phyloP scores from a whole-genome alignment of 345 rosid species.

The Microthlaspi erraticum region DNA sequence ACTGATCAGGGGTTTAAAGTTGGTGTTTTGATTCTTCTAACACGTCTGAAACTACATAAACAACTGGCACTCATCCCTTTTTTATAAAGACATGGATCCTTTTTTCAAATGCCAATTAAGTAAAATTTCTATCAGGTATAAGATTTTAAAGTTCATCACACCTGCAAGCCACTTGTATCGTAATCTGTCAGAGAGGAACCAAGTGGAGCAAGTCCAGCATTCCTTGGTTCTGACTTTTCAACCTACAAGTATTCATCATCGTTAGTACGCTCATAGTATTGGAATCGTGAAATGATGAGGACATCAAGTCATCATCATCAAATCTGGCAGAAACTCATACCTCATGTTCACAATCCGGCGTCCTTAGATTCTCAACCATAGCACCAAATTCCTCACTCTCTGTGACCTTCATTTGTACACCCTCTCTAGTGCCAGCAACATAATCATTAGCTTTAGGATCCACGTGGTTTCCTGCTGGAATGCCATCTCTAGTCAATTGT shows the following conservation, averaged over 20 bases:
- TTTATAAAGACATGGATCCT: no score
- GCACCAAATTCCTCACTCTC: slow-evolving; percentile 73
- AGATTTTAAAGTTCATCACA: slow-evolving; percentile 33
- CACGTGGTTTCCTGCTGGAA: slow-evolving; percentile 42
- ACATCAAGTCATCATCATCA: no score
- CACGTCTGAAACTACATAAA: slow-evolving; percentile 14
- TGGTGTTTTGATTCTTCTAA: slow-evolving; percentile 8
- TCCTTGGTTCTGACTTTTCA: slow-evolving; percentile 56
- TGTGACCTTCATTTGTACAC: slow-evolving; percentile 48
- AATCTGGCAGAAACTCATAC: slow-evolving; percentile 52
- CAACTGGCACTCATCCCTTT: background rate
- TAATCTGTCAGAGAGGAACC: slow-evolving; percentile 59
- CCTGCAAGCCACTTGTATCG: slow-evolving; percentile 81
- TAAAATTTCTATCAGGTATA: slow-evolving; percentile 23
- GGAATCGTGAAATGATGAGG: slow-evolving; percentile 28
- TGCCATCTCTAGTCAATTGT: slow-evolving; percentile 48
- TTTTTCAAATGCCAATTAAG: background rate
- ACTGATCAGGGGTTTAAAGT: background rate
- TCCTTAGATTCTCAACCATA: slow-evolving; percentile 64
- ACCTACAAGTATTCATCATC: slow-evolving; percentile 52
- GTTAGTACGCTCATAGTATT: slow-evolving; percentile 36
- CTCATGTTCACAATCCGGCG: slow-evolving; percentile 60
- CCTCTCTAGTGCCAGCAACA: slow-evolving; percentile 38
- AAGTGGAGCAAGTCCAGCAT: slow-evolving; percentile 59
- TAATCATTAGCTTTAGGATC: slow-evolving; percentile 50